Conservation (phyloP, 225 moss, liverwort and hornwort species). For the Marchantia paleacea region DNA sequence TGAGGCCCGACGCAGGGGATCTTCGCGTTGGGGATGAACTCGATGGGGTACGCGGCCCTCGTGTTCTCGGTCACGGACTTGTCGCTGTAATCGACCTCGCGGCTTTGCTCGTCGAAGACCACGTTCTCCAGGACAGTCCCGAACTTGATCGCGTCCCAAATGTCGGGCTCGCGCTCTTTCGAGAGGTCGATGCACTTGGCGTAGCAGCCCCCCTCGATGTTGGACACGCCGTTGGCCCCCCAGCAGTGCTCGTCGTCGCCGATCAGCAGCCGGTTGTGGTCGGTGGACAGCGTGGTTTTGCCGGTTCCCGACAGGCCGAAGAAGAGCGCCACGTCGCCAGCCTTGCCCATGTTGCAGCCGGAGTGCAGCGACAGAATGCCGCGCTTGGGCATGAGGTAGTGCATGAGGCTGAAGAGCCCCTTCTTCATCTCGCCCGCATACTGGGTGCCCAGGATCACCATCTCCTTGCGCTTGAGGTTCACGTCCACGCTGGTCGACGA, state of each 20-base stretch:
- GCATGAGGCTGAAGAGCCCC: conserved; percentile 99
- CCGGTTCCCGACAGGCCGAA: conserved; percentile 99
- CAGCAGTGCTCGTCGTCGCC: conserved; percentile 99
- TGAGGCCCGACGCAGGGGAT: conserved; percentile 94
- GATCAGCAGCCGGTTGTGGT: conserved; percentile 78
- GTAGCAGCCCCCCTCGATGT: conserved; percentile 98
- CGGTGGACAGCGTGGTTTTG: conserved; percentile 95
- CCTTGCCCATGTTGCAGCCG: conserved; percentile 99
- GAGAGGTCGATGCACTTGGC: conserved; percentile 94
- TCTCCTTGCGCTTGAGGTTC: conserved; percentile 99
- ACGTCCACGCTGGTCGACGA: conserved; percentile 98
- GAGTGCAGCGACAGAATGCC: conserved; percentile 99
- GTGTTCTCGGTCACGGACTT: conserved; percentile 98
- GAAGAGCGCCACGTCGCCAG: conserved; percentile 99
- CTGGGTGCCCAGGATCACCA: conserved; percentile 99
- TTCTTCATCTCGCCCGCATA: conserved; percentile 99
- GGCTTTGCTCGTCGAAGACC: conserved; percentile 86
- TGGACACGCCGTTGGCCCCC: conserved; percentile 78
- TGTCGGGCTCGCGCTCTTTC: conserved; percentile 87
- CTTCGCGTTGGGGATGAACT: conserved; percentile 93
- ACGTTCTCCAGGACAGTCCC: conserved; percentile 98
- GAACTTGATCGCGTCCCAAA: conserved; percentile 97
- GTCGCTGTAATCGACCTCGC: conserved; percentile 84
- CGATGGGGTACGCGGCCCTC: conserved; percentile 95
- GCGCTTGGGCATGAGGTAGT: conserved; percentile 99